Conservation (phyloP, 2,329 filamentous ascomycete genomes). For the Aspergillus spinulosporus region DNA sequence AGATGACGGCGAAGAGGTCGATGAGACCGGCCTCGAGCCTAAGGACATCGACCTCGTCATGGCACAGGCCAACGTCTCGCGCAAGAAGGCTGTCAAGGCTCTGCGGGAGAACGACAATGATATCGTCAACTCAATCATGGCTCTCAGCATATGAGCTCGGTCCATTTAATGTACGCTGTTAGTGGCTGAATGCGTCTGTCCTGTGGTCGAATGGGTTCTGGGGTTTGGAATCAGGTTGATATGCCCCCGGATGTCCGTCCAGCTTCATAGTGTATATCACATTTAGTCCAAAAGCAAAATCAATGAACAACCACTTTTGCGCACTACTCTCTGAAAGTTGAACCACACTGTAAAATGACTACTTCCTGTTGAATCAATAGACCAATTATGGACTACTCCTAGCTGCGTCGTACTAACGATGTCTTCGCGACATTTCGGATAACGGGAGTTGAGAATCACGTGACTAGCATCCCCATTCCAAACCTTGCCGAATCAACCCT, state of each 20-base stretch:
- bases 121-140: constrained; percentile 99
- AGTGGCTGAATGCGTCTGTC: constrained; percentile 27
- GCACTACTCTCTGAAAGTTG: not conserved
- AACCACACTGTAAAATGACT: too few species aligned
- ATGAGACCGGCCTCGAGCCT: constrained; percentile 89
- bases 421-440: constrained; percentile 28
- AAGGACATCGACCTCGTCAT: constrained; percentile 99
- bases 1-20: constrained; percentile 93
- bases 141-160: constrained; percentile 70
- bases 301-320: constrained; percentile 21
- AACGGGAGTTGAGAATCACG: constrained; percentile 33
- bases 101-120: constrained; percentile 97
- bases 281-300: constrained; percentile 35
- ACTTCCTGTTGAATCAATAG: too few species aligned
- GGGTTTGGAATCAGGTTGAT: constrained; percentile 31
- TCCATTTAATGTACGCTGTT: constrained; percentile 23
- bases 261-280: constrained; percentile 38
- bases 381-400: too few species aligned
- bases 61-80: constrained; percentile 92
- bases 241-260: constrained; percentile 26
- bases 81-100: constrained; percentile 98
- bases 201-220: constrained; percentile 33
- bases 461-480: constrained; percentile 34
- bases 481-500: constrained; percentile 43
- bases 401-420: not conserved